Conservation (phyloP, 306 rosid species). For the Styphnolobium japonicum region DNA sequence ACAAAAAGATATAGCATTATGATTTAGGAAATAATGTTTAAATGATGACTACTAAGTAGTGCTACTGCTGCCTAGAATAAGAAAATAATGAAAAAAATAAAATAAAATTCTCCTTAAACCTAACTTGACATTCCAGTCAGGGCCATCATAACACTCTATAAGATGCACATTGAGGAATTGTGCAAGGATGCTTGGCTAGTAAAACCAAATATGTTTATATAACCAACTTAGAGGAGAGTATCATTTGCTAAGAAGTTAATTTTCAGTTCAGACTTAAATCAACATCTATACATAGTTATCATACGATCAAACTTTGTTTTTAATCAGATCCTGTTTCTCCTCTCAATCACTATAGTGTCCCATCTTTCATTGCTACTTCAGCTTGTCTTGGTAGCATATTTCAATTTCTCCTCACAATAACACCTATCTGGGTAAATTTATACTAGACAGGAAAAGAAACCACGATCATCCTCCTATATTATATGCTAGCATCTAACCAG, state of each 20-base stretch:
- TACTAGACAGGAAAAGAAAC: not conserved
- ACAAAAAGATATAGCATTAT: not conserved
- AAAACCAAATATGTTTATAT: not conserved
- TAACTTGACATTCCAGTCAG: not conserved
- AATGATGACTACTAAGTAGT: not conserved
- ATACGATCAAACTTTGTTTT: not conserved
- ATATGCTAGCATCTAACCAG: not conserved
- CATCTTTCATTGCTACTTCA: not conserved
- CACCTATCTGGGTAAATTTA: not conserved
- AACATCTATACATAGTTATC: not conserved
- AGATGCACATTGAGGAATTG: not conserved
- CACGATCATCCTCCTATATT: not conserved
- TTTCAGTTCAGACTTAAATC: not conserved
- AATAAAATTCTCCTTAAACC: not conserved
- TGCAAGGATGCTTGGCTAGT: not conserved
- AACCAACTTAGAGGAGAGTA: not conserved
- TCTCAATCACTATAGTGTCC: not conserved
- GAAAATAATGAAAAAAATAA: too few relatives aligned
- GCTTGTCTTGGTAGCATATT: not conserved
- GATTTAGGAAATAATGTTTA: not conserved
- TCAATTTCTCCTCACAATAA: not conserved
- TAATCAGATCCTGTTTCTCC: not conserved
- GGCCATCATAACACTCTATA: not conserved
- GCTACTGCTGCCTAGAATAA: not conserved
- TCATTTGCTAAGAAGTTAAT: not conserved